Percentiles rank a stretch among this genome's conserved stretches.
Conservation (phyloP, 2,329 filamentous ascomycete species). For the Ophiostoma ulmi region DNA sequence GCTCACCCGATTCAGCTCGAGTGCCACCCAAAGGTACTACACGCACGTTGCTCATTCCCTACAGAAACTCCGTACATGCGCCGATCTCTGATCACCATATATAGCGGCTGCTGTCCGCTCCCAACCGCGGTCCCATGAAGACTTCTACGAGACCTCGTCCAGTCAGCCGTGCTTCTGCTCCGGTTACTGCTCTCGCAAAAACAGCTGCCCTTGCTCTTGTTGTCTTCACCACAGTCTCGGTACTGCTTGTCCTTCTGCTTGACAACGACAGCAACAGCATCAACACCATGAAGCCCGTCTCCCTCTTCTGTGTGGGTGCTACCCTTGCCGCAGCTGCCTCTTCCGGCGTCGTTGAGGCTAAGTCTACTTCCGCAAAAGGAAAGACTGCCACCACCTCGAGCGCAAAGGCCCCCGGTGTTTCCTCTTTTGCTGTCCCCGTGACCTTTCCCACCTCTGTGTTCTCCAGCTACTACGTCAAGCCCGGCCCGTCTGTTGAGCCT, state of each 20-base stretch:
- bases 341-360: conserved; percentile 5
- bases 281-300: conserved; percentile 16
- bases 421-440: conserved; percentile 40
- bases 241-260: conserved; percentile 19
- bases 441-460: conserved; percentile 49
- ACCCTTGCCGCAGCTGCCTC: neutral
- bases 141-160: neutral
- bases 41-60: neutral
- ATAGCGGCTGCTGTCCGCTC: conserved; percentile 19
- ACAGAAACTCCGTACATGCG: neutral
- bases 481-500: conserved; percentile 34
- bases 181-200: neutral
- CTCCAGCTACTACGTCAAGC: conserved; percentile 43
- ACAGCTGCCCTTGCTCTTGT: conserved; percentile 11
- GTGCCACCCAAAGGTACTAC: neutral
- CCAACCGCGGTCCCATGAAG: neutral
- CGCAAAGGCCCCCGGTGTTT: conserved; percentile 31
- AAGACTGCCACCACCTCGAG: neutral
- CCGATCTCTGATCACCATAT: conserved; percentile 14
- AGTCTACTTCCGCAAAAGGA: neutral
- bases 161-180: neutral
- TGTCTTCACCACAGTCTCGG: conserved; percentile 22
- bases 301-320: neutral
- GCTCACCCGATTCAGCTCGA: too few relatives aligned
- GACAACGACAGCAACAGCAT: neutral